Evolutionary conservation across 352 stramenopile species (phyloP).

Genomic region (Pythium guiyangense): DNA sequence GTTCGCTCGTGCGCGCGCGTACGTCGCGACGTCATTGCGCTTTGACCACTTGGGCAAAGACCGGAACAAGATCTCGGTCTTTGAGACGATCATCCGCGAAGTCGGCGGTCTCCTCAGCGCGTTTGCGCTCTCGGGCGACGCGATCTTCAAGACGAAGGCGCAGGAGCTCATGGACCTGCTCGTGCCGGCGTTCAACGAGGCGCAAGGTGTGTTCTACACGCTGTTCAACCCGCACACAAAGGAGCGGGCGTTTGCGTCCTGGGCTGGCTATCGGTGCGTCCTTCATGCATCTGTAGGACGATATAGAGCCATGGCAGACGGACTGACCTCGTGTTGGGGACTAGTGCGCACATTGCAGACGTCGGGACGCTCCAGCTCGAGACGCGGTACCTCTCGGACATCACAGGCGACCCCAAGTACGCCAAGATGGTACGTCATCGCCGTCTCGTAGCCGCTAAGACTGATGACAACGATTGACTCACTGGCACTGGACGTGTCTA

Average conservation of each 20-base stretch:
- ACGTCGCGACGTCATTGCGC: conserved; percentile 76
- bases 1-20: conserved; percentile 88
- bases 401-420: conserved; percentile 78
- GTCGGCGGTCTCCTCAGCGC: conserved; percentile 96
- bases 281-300: background rate
- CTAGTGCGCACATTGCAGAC: conserved; percentile 73
- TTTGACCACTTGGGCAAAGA: conserved; percentile 71
- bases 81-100: conserved; percentile 98
- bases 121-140: conserved; percentile 88
- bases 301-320: background rate
- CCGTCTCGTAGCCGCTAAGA: background rate
- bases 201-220: conserved; percentile 89
- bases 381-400: conserved; percentile 68
- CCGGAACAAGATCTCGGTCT: conserved; percentile 87
- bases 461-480: background rate
- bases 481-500: conserved; percentile 13
- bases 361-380: conserved; percentile 85
- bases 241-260: conserved; percentile 26
- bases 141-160: conserved; percentile 90
- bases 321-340: background rate
- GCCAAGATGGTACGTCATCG: conserved; percentile 34
- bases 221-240: conserved; percentile 86
- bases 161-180: conserved; percentile 91
- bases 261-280: conserved; percentile 32
- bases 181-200: conserved; percentile 85